A percentile compares a stretch with the other conserved stretches of the same genome.
These are phyloP conservation scores for Colletotrichum sojae DNA, from an alignment of 2,329 filamentous ascomycete species.

Conservation along the genomic window DNA sequence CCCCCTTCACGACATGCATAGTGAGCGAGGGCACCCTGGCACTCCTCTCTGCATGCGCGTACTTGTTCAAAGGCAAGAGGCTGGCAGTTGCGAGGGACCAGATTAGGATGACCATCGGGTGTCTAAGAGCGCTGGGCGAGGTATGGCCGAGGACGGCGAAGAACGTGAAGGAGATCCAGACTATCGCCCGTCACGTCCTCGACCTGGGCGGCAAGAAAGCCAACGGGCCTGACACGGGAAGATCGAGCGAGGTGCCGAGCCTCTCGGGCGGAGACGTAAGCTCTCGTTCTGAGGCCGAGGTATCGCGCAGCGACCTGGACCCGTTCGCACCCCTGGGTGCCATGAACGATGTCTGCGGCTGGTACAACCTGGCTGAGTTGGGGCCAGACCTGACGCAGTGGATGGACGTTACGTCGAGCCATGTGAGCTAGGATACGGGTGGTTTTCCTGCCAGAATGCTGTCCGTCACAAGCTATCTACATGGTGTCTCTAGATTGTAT, in stretches of 20 bases:
- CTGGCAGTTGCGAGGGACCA: conserved; percentile 55
- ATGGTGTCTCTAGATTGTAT: no score
- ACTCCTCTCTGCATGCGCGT: conserved; percentile 54
- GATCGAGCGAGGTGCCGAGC: neutral
- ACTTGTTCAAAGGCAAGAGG: conserved; percentile 49
- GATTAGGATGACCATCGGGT: conserved; percentile 58
- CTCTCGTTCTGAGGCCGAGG: neutral
- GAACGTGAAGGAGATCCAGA: conserved; percentile 57
- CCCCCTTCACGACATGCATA: conserved; percentile 59
- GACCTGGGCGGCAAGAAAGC: conserved; percentile 7
- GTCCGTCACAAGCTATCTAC: no score
- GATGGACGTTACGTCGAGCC: neutral
- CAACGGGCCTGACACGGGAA: neutral
- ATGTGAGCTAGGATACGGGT: no score
- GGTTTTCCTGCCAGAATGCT: no score
- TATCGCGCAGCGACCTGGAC: neutral
- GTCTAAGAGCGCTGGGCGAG: conserved; percentile 52
- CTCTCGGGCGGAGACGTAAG: neutral
- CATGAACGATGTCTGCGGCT: conserved; percentile 33
- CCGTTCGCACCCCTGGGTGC: neutral
- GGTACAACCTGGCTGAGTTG: conserved; percentile 13
- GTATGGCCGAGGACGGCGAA: conserved; percentile 54
- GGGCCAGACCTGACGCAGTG: conserved; percentile 13
- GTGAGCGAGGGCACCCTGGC: conserved; percentile 54
- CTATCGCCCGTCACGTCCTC: conserved; percentile 53